phyloP scores from a whole-genome alignment of 2,329 filamentous ascomycete species.

The Nemania sp. region DNA sequence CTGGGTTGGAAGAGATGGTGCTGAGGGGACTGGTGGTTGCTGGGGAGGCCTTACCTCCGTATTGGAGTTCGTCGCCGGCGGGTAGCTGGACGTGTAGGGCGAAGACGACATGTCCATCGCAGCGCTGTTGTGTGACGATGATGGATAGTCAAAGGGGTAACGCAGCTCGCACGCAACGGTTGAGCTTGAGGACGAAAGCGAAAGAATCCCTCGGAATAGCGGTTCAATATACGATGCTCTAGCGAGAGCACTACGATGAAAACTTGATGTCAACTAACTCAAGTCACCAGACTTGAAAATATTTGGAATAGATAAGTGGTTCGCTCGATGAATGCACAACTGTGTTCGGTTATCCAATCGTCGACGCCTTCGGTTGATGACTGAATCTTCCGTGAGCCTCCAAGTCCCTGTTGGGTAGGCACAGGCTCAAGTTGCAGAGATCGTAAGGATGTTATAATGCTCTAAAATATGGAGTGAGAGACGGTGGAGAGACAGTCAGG shows the following conservation, averaged over 20 bases:
- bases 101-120: constrained; percentile 48
- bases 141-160: constrained; percentile 57
- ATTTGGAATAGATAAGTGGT: constrained; percentile 1
- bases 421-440: constrained; percentile 25
- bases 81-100: constrained; percentile 42
- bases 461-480: constrained; percentile 27
- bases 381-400: constrained; percentile 17
- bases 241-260: constrained; percentile 4
- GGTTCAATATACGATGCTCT: constrained; percentile 38
- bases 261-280: constrained; percentile 4
- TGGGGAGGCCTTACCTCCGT: constrained; percentile 39
- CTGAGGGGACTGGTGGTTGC: constrained; percentile 29
- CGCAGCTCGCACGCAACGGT: constrained; percentile 45
- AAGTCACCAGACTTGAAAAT: constrained; percentile 11
- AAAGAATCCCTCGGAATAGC: constrained; percentile 36
- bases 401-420: constrained; percentile 16
- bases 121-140: constrained; percentile 46
- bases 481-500: constrained; percentile 33
- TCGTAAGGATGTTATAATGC: constrained; percentile 31
- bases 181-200: constrained; percentile 34
- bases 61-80: constrained; percentile 33
- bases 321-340: constrained; percentile 5
- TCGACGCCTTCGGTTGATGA: constrained; percentile 23
- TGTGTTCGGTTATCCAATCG: constrained; percentile 14
- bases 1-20: constrained; percentile 30